Evolutionary conservation across 2,329 filamentous ascomycete genomes (phyloP).

Genomic region (Cytospora leucostoma): DNA sequence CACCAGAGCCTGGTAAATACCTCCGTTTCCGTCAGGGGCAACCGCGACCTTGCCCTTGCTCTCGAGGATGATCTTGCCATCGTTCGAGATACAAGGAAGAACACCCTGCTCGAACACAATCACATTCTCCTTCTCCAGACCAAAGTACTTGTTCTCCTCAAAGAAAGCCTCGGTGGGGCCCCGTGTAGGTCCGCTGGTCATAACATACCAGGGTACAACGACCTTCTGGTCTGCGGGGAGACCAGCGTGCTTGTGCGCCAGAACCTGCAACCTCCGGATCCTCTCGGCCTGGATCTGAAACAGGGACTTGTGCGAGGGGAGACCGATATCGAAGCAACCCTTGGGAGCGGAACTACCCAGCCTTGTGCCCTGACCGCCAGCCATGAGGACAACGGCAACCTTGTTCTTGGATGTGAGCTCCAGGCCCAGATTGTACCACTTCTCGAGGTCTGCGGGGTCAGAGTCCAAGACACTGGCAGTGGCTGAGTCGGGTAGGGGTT

Average conservation of each 20-base stretch:
- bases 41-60: conserved; percentile 88
- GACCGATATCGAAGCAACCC: conserved; percentile 94
- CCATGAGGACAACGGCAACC: conserved; percentile 90
- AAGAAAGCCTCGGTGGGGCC: conserved; percentile 94
- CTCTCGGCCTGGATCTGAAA: conserved; percentile 98
- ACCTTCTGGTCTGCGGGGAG: conserved; percentile 51
- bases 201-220: conserved; percentile 95
- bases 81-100: conserved; percentile 93
- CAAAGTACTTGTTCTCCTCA: conserved; percentile 86
- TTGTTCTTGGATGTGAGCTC: conserved; percentile 78
- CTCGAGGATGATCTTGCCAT: conserved; percentile 95
- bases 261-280: conserved; percentile 79
- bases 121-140: conserved; percentile 81
- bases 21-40: conserved; percentile 95
- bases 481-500: conserved; percentile 84
- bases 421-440: conserved; percentile 82
- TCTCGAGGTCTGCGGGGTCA: conserved; percentile 71
- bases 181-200: conserved; percentile 95
- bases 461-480: conserved; percentile 93
- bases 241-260: conserved; percentile 72
- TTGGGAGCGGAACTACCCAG: conserved; percentile 94
- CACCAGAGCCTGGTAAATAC: conserved; percentile 90
- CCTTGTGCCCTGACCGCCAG: conserved; percentile 92
- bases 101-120: conserved; percentile 96
- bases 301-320: conserved; percentile 89